These are phyloP conservation scores for Phoma sp. DNA, from an alignment of 2,329 filamentous ascomycete genomes.

Conservation along the genomic window DNA sequence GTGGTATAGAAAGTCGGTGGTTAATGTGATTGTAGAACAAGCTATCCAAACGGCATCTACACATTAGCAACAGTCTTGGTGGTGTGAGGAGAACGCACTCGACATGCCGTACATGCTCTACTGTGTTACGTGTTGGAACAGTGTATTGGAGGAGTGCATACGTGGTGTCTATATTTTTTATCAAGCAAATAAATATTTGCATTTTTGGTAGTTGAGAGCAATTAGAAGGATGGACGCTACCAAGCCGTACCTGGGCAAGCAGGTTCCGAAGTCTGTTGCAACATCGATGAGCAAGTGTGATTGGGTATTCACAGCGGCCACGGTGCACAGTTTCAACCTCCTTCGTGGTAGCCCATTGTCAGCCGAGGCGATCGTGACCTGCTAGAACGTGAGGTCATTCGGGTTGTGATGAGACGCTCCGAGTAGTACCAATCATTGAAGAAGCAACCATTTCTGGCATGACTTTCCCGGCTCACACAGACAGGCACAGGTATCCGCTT, in stretches of 20 bases:
- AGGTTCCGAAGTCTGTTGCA: not conserved
- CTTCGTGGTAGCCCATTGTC: no score
- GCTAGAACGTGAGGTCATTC: not conserved
- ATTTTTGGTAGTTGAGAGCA: not conserved
- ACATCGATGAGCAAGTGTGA: not conserved
- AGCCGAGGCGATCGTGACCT: not conserved
- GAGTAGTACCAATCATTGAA: not conserved
- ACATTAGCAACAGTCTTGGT: not conserved
- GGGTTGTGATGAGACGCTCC: not conserved
- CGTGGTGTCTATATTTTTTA: not conserved
- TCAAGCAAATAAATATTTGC: not conserved
- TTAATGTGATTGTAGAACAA: not conserved
- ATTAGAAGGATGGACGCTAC: not conserved
- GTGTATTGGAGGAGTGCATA: not conserved
- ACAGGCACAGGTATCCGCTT: not conserved
- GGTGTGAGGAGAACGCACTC: not conserved
- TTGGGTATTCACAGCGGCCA: not conserved
- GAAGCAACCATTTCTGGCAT: not conserved
- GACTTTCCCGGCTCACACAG: not conserved
- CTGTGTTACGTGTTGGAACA: no score
- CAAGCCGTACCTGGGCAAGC: not conserved
- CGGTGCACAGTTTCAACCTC: slow-evolving; percentile 2
- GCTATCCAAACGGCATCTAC: not conserved
- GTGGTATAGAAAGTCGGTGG: not conserved
- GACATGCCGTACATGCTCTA: slow-evolving; percentile 2